Evolutionary conservation across 257 asterid genomes (phyloP).

Genomic region (Salvia hispanica): DNA sequence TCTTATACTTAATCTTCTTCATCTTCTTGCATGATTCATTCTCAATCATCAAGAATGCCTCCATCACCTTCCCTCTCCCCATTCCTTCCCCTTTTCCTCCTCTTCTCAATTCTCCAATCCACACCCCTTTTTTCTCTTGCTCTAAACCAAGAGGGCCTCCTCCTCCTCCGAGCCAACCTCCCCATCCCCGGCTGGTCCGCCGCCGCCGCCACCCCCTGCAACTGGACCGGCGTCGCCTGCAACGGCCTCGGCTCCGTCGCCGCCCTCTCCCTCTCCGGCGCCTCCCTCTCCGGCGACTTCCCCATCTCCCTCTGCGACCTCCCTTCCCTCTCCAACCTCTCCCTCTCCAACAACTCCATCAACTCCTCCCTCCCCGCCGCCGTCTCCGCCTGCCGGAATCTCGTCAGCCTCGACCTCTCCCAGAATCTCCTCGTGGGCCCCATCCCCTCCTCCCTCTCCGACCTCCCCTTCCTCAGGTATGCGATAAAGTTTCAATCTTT

Average conservation of each 20-base stretch:
- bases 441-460: constrained; percentile 58
- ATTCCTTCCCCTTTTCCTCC: background rate
- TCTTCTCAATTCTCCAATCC: background rate
- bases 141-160: constrained; percentile 55
- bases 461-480: constrained; percentile 75
- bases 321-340: constrained; percentile 47
- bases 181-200: constrained; percentile 57
- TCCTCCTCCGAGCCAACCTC: constrained; percentile 44
- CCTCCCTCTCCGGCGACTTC: constrained; percentile 61
- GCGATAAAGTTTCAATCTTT: constrained; percentile 10
- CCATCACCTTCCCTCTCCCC: background rate
- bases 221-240: constrained; percentile 82
- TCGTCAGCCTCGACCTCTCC: constrained; percentile 62
- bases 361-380: constrained; percentile 57
- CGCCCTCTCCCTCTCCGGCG: constrained; percentile 44
- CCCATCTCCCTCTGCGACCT: constrained; percentile 60
- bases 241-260: constrained; percentile 40
- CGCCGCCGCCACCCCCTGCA: constrained; percentile 66
- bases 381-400: constrained; percentile 58
- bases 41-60: constrained; percentile 34
- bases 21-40: constrained; percentile 21
- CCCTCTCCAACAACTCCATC: constrained; percentile 49
- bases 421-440: constrained; percentile 62
- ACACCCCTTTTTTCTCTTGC: constrained; percentile 29
- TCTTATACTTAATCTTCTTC: background rate